Evolutionary conservation across 257 asterid genomes (phyloP).

Genomic region (Echium plantagineum): DNA sequence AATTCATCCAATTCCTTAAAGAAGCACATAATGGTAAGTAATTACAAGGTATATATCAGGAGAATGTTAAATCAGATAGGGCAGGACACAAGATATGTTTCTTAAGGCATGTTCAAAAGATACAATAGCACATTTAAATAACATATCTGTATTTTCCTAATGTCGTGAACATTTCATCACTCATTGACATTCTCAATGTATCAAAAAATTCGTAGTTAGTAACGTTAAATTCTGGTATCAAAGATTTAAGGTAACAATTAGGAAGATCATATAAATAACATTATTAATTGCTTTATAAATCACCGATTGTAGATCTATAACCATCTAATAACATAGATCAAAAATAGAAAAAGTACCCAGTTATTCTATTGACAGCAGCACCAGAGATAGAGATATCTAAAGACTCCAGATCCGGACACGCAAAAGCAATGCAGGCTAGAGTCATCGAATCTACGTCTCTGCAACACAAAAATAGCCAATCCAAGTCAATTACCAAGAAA

Average conservation of each 20-base stretch:
- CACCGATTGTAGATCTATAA: neutral
- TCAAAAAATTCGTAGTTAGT: neutral
- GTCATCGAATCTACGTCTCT: constrained; percentile 81
- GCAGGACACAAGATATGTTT: too few relatives aligned
- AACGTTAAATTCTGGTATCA: neutral
- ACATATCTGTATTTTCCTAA: too few relatives aligned
- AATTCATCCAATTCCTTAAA: too few relatives aligned
- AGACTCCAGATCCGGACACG: constrained; percentile 74
- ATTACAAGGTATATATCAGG: too few relatives aligned
- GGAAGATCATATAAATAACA: neutral
- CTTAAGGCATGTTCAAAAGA: too few relatives aligned
- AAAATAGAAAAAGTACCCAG: constrained; percentile 44
- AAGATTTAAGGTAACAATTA: neutral
- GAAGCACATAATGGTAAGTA: too few relatives aligned
- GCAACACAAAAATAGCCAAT: constrained; percentile 27
- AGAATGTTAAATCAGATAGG: too few relatives aligned
- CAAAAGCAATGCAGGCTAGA: constrained; percentile 89
- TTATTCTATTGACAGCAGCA: constrained; percentile 55
- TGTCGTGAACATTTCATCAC: neutral
- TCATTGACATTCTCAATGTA: neutral
- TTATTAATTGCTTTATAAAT: neutral
- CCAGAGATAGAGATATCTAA: constrained; percentile 65
- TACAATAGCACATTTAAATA: too few relatives aligned
- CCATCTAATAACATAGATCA: neutral
- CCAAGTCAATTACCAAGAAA: constrained; percentile 10